A percentile compares a stretch with the other conserved stretches of the same genome.
phyloP scores from a whole-genome alignment of 805 yeast genomes.

The Ogataea dorogensis region DNA sequence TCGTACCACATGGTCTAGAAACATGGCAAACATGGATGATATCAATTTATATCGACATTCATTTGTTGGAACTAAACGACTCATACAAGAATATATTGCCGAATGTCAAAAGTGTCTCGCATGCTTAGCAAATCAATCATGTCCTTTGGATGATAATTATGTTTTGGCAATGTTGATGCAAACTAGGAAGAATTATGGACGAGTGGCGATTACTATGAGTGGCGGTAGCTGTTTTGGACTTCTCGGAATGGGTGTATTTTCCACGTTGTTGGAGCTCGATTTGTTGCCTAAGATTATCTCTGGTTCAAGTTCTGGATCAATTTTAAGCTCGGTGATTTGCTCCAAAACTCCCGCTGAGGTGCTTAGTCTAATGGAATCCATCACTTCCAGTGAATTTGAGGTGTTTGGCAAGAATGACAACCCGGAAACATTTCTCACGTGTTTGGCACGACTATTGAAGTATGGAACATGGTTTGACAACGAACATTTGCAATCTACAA shows the following conservation, averaged over 20 bases:
- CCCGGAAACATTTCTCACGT: slow-evolving; percentile 49
- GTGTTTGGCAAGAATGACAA: slow-evolving; percentile 50
- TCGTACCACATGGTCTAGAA: slow-evolving; percentile 81
- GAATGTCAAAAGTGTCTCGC: slow-evolving; percentile 63
- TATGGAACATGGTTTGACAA: slow-evolving; percentile 90
- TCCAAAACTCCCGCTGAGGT: slow-evolving; percentile 76
- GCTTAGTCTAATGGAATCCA: slow-evolving; percentile 51
- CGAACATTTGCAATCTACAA: slow-evolving; percentile 64
- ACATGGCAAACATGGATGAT: slow-evolving; percentile 85
- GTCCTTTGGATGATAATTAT: slow-evolving; percentile 61
- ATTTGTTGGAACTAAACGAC: slow-evolving; percentile 77
- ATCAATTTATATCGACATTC: slow-evolving; percentile 73
- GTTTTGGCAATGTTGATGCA: slow-evolving; percentile 78
- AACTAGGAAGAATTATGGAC: slow-evolving; percentile 86
- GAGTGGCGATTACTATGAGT: slow-evolving; percentile 90
- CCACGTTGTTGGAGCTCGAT: slow-evolving; percentile 70
- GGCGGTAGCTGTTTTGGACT: slow-evolving; percentile 97
- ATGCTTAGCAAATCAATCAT: slow-evolving; percentile 38
- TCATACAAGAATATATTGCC: slow-evolving; percentile 77
- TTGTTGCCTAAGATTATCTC: slow-evolving; percentile 83
- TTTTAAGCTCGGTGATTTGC: slow-evolving; percentile 85
- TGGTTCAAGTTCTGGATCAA: slow-evolving; percentile 96
- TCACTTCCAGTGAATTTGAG: slow-evolving; percentile 55
- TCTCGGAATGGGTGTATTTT: slow-evolving; percentile 87
- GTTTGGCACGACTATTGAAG: slow-evolving; percentile 64